Evolutionary conservation across 257 asterid species (phyloP).

Genomic region (Prunella vulgaris): DNA sequence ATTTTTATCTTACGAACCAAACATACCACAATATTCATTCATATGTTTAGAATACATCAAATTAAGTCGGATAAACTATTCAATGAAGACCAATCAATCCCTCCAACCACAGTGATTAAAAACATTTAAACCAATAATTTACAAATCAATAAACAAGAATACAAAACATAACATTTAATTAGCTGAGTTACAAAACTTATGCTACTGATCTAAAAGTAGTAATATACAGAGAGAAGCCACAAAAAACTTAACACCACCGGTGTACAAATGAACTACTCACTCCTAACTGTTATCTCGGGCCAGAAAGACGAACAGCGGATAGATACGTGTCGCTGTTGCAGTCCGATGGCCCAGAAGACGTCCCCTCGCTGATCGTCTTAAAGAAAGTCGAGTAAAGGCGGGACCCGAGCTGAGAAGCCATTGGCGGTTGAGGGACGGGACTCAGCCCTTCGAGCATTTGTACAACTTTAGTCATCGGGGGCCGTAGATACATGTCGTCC

Average conservation of each 20-base stretch:
- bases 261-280: constrained; percentile 23
- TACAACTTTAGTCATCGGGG: constrained; percentile 86
- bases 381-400: constrained; percentile 53
- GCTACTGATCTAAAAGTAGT: constrained; percentile 23
- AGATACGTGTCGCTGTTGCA: constrained; percentile 70
- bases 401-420: constrained; percentile 56
- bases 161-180: constrained; percentile 16
- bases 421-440: constrained; percentile 72
- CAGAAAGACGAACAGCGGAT: constrained; percentile 85
- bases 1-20: background rate
- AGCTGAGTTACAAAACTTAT: constrained; percentile 34
- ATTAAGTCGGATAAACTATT: background rate
- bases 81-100: background rate
- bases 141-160: constrained; percentile 31
- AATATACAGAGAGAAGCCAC: constrained; percentile 28
- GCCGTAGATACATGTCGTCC: constrained; percentile 78
- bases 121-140: constrained; percentile 24
- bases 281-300: constrained; percentile 67
- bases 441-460: constrained; percentile 93
- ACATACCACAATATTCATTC: too few relatives aligned
- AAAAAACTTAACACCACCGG: constrained; percentile 8
- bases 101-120: background rate
- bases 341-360: constrained; percentile 86
- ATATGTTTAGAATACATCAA: too few relatives aligned
- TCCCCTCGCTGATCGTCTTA: constrained; percentile 62